Evolutionary conservation across 192 early-diverging fungal species (phyloP).

Genomic region (Allomyces macrogynus): DNA sequence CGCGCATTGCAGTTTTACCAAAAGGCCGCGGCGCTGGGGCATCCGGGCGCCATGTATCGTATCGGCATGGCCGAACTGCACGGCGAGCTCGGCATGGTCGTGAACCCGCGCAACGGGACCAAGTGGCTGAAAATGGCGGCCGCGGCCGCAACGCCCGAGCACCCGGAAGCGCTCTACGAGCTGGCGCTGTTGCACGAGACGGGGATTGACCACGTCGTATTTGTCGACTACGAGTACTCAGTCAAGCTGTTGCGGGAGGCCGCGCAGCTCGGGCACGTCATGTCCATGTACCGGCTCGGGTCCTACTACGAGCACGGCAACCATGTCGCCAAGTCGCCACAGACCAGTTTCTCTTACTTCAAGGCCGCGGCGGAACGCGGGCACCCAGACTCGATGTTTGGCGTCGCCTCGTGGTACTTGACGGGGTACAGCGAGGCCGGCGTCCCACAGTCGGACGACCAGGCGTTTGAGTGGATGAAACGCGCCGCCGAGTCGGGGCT

Average conservation of each 20-base stretch:
- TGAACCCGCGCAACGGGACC: constrained; percentile 32
- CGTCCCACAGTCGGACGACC: constrained; percentile 35
- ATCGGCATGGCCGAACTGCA: constrained; percentile 36
- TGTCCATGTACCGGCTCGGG: constrained; percentile 35
- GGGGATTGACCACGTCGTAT: constrained; percentile 33
- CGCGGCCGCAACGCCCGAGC: constrained; percentile 31
- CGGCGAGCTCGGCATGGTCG: constrained; percentile 28
- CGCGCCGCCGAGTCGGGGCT: constrained; percentile 34
- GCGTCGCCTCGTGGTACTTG: constrained; percentile 44
- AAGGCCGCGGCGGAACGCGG: constrained; percentile 39
- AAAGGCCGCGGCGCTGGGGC: constrained; percentile 43
- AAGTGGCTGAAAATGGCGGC: constrained; percentile 39
- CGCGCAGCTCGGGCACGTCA: constrained; percentile 40
- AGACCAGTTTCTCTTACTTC: constrained; percentile 31
- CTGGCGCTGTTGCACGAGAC: constrained; percentile 32
- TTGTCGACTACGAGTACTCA: constrained; percentile 40
- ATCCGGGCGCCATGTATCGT: constrained; percentile 45
- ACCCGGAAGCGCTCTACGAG: constrained; percentile 37
- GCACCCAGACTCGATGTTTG: constrained; percentile 40
- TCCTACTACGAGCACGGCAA: constrained; percentile 46
- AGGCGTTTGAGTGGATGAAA: constrained; percentile 41
- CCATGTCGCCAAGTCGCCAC: constrained; percentile 27
- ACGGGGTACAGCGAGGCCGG: constrained; percentile 25
- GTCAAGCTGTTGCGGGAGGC: constrained; percentile 37
- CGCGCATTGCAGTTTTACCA: constrained; percentile 50